Evolutionary conservation across 331 rosid species (phyloP).

Genomic region (Quercus tomentella): DNA sequence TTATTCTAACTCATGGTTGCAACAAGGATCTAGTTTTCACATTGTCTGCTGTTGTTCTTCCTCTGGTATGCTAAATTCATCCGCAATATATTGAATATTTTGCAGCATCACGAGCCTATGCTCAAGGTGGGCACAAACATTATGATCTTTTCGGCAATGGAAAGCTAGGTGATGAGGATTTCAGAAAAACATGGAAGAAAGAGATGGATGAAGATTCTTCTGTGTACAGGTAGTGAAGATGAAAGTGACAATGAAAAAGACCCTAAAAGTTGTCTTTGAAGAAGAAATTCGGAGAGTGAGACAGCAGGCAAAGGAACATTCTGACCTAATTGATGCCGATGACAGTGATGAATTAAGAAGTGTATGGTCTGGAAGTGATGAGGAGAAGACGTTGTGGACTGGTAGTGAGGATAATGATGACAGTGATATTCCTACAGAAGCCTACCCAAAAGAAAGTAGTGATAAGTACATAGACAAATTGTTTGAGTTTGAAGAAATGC

Average conservation of each 20-base stretch:
- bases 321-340: conserved; percentile 74
- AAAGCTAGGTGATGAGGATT: conserved; percentile 60
- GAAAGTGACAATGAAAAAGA: conserved; percentile 47
- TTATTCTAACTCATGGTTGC: neutral
- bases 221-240: conserved; percentile 84
- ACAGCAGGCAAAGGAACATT: conserved; percentile 63
- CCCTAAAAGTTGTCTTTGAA: conserved; percentile 37
- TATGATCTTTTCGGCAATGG: conserved; percentile 69
- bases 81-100: conserved; percentile 3
- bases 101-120: conserved; percentile 60
- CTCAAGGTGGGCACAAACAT: conserved; percentile 34
- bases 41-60: neutral
- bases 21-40: neutral
- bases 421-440: conserved; percentile 72
- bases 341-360: conserved; percentile 85
- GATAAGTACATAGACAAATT: conserved; percentile 73
- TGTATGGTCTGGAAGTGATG: conserved; percentile 89
- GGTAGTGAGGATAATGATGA: conserved; percentile 90
- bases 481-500: conserved; percentile 90
- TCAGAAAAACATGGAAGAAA: conserved; percentile 63
- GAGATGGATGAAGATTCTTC: conserved; percentile 68
- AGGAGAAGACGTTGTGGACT: conserved; percentile 87
- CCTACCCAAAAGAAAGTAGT: conserved; percentile 77
- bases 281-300: conserved; percentile 60
- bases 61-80: neutral